Conservation (phyloP, 1,139 yeast species). For the Spathaspora jeffriesii region DNA sequence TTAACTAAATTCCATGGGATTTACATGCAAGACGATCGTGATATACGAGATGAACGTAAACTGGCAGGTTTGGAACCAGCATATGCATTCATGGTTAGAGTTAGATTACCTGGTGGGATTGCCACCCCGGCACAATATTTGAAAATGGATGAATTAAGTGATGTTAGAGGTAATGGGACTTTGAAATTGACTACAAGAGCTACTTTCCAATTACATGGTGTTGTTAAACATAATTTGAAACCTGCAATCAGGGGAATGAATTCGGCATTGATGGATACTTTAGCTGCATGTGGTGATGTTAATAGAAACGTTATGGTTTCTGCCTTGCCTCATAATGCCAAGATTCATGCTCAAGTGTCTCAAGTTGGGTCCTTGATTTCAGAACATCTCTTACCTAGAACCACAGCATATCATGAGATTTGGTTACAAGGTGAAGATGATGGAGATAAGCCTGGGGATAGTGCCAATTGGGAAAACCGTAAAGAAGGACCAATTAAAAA, state of each 20-base stretch:
- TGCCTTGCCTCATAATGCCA: slow-evolving; percentile 84
- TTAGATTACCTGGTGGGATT: slow-evolving; percentile 91
- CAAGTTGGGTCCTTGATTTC: slow-evolving; percentile 66
- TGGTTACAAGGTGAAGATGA: slow-evolving; percentile 92
- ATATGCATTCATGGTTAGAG: slow-evolving; percentile 94
- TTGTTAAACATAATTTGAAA: slow-evolving; percentile 86
- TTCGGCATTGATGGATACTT: slow-evolving; percentile 85
- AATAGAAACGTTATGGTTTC: slow-evolving; percentile 94
- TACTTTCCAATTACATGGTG: slow-evolving; percentile 95
- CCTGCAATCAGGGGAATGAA: slow-evolving; percentile 95
- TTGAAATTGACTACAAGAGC: slow-evolving; percentile 96
- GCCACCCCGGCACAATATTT: slow-evolving; percentile 91
- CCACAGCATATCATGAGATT: slow-evolving; percentile 96
- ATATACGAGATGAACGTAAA: slow-evolving; percentile 89
- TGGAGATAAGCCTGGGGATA: slow-evolving; percentile 66
- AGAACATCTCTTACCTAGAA: slow-evolving; percentile 81
- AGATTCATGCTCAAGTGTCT: slow-evolving; percentile 76
- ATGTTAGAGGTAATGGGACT: slow-evolving; percentile 88
- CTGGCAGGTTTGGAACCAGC: slow-evolving; percentile 94
- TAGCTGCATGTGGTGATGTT: slow-evolving; percentile 99
- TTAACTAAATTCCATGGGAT: slow-evolving; percentile 97
- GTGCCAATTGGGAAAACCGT: slow-evolving; percentile 71
- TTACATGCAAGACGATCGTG: slow-evolving; percentile 99
- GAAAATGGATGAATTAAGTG: slow-evolving; percentile 80
- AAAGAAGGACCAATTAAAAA: slow-evolving; percentile 77